Conservation (phyloP, 1,284 basidiomycete genomes). For the Fomes fomentarius region DNA sequence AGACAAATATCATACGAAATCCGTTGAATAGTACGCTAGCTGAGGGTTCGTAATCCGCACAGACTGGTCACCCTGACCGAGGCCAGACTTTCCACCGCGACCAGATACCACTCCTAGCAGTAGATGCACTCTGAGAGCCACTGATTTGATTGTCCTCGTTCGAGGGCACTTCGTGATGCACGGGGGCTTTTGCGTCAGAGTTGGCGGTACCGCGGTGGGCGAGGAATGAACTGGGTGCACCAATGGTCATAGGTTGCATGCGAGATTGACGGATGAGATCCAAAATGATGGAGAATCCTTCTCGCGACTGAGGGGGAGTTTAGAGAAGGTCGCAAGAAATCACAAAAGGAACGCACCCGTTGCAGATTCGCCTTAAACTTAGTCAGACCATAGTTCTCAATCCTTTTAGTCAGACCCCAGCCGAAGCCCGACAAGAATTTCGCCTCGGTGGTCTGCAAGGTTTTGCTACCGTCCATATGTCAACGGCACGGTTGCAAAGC, state of each 20-base stretch:
- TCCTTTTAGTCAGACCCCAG: constrained; percentile 80
- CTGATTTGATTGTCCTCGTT: constrained; percentile 5
- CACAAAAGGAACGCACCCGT: constrained; percentile 48
- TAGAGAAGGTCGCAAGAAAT: no score
- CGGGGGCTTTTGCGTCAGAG: constrained; percentile 15
- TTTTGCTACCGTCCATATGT: constrained; percentile 54
- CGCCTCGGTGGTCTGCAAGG: constrained; percentile 76
- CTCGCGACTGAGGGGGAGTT: constrained; percentile 61
- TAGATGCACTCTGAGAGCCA: background rate
- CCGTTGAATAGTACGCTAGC: constrained; percentile 5
- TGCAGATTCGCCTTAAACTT: constrained; percentile 82
- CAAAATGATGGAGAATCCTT: constrained; percentile 77
- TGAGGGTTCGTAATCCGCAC: background rate
- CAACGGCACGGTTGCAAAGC: background rate
- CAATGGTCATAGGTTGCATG: constrained; percentile 67
- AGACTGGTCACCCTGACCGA: constrained; percentile 21
- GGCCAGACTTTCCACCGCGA: constrained; percentile 29
- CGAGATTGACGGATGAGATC: constrained; percentile 76
- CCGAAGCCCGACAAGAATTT: constrained; percentile 78
- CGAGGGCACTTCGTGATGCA: constrained; percentile 8
- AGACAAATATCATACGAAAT: constrained; percentile 1
- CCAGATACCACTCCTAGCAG: constrained; percentile 20
- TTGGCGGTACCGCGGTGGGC: constrained; percentile 24
- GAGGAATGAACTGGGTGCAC: constrained; percentile 41
- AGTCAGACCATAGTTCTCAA: constrained; percentile 76